Conservation (phyloP, 345 rosid species). For the Brassica incana region DNA sequence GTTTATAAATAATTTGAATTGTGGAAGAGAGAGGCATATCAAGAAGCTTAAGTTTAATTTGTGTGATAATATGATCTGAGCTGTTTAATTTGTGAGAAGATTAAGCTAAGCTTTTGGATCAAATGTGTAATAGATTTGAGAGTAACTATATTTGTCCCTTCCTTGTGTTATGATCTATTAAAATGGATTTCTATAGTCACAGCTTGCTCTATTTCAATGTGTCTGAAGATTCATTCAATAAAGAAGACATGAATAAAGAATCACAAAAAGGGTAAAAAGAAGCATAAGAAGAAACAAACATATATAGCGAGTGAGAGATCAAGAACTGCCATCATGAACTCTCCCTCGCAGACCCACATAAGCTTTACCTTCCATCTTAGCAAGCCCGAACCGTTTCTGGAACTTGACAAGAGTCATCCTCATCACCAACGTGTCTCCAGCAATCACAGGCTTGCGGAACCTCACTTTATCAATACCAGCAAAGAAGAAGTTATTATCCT, state of each 20-base stretch:
- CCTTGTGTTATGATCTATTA: slow-evolving; percentile 15
- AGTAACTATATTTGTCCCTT: slow-evolving; percentile 12
- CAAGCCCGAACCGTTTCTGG: slow-evolving; percentile 82
- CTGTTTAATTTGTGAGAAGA: not conserved
- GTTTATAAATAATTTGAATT: not conserved
- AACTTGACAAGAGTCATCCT: slow-evolving; percentile 88
- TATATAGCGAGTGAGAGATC: not conserved
- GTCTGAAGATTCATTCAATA: not conserved
- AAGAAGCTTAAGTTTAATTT: slow-evolving; percentile 9
- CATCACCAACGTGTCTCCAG: slow-evolving; percentile 92
- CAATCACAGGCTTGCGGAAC: slow-evolving; percentile 89
- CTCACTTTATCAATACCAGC: slow-evolving; percentile 90
- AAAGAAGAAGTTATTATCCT: slow-evolving; percentile 74
- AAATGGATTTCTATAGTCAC: not conserved
- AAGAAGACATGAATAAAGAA: not conserved
- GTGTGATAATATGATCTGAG: not conserved
- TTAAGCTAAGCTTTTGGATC: slow-evolving; percentile 19
- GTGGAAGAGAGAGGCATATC: not conserved
- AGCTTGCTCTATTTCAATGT: no score
- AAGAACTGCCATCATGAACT: slow-evolving; percentile 64
- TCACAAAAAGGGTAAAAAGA: not conserved
- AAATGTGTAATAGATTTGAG: slow-evolving; percentile 1
- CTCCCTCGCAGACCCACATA: slow-evolving; percentile 90
- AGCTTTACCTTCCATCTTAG: slow-evolving; percentile 96
- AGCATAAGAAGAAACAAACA: not conserved